Conservation (phyloP, 441 rosid species). For the Erodium trifolium region DNA sequence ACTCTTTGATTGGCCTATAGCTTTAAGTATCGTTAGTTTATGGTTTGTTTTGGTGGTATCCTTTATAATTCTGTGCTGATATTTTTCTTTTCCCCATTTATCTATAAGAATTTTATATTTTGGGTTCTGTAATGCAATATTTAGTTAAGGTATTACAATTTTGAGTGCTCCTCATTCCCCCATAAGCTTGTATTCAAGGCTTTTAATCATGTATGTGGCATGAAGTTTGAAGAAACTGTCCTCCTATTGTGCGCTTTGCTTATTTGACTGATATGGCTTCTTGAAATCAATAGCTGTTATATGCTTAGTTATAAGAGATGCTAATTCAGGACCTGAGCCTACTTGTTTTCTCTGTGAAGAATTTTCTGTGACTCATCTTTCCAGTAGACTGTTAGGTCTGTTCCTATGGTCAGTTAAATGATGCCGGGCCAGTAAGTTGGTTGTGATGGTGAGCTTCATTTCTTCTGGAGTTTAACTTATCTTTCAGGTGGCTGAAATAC, state of each 20-base stretch:
- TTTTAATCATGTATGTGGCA: neutral
- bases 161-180: neutral
- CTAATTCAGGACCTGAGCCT: neutral
- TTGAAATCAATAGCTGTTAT: neutral
- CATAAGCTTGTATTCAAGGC: neutral
- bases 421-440: neutral
- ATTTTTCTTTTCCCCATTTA: neutral
- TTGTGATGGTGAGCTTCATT: neutral
- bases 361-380: neutral
- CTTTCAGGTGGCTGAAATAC: too few species aligned
- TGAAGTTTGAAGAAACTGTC: constrained; percentile 7
- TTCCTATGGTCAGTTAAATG: neutral
- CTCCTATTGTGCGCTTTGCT: neutral
- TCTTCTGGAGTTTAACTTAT: neutral
- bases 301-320: constrained; percentile 3
- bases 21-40: neutral
- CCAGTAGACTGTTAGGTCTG: neutral
- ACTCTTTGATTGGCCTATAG: neutral
- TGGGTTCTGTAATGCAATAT: neutral
- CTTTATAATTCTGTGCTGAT: neutral
- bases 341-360: neutral
- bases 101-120: neutral
- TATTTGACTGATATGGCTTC: neutral
- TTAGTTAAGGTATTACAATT: neutral
- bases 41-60: neutral